phyloP scores from a whole-genome alignment of 331 rosid species.

The Quercus phellos region DNA sequence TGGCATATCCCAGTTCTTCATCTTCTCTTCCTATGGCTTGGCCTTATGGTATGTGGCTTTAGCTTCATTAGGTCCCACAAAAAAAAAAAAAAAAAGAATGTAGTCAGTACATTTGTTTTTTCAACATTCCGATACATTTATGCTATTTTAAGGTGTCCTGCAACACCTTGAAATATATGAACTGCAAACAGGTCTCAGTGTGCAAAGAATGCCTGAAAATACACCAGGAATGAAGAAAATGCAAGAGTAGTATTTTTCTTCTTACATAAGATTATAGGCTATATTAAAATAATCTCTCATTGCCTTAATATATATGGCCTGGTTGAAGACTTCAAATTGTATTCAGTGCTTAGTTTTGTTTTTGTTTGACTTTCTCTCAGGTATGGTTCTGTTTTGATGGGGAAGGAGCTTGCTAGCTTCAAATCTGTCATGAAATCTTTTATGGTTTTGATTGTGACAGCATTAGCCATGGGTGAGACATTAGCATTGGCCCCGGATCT shows the following conservation, averaged over 20 bases:
- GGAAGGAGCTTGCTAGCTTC: conserved; percentile 75
- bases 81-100: neutral
- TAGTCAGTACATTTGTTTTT: neutral
- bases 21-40: conserved; percentile 89
- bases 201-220: neutral
- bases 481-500: conserved; percentile 93
- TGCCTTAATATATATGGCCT: neutral
- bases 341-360: conserved; percentile 2
- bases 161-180: neutral
- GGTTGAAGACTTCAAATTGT: neutral
- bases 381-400: conserved; percentile 97
- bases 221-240: neutral
- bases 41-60: conserved; percentile 74
- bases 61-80: neutral
- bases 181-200: neutral
- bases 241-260: neutral
- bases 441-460: conserved; percentile 87
- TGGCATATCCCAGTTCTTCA: conserved; percentile 90
- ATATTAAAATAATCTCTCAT: neutral
- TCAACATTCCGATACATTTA: neutral
- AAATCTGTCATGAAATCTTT: conserved; percentile 90
- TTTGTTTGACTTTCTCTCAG: conserved; percentile 32
- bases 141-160: neutral
- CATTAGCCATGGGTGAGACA: conserved; percentile 90
- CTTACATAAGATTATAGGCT: neutral